Conservation (phyloP, 306 rosid genomes). For the Vigna angularis region DNA sequence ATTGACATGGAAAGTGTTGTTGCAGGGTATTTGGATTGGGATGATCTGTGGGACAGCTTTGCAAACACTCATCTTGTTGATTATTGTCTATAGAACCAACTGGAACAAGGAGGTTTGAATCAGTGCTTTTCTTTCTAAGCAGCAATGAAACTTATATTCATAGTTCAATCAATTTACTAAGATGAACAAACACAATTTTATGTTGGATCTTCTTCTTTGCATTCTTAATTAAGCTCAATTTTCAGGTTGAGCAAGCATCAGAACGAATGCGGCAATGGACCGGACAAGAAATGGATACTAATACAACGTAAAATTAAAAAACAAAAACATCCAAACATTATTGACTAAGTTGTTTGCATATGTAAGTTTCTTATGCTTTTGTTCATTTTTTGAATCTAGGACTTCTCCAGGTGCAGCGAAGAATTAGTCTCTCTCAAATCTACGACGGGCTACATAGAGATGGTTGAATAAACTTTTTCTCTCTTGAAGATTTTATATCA, state of each 20-base stretch:
- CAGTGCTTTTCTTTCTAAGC: neutral
- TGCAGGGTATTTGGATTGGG: constrained; percentile 95
- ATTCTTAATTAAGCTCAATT: constrained; percentile 4
- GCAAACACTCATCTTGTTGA: constrained; percentile 75
- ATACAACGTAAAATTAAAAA: constrained; percentile 16
- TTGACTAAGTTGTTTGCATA: constrained; percentile 22
- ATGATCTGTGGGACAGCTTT: constrained; percentile 88
- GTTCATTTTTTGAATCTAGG: neutral
- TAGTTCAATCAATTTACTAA: constrained; percentile 3
- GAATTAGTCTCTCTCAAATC: neutral
- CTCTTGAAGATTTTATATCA: neutral
- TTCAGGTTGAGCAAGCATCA: constrained; percentile 87
- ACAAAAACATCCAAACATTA: no score
- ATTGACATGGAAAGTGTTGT: constrained; percentile 19
- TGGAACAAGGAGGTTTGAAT: constrained; percentile 82
- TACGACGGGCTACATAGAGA: neutral
- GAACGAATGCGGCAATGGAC: constrained; percentile 81
- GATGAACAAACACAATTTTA: neutral
- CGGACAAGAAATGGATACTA: constrained; percentile 55
- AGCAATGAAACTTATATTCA: neutral
- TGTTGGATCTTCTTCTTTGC: neutral
- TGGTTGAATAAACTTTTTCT: neutral
- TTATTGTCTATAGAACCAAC: constrained; percentile 71
- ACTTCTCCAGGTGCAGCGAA: rapidly evolving
- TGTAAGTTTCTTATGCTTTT: neutral